These are phyloP conservation scores for Solanum boliviense DNA, from an alignment of 257 asterid genomes.

Conservation along the genomic window DNA sequence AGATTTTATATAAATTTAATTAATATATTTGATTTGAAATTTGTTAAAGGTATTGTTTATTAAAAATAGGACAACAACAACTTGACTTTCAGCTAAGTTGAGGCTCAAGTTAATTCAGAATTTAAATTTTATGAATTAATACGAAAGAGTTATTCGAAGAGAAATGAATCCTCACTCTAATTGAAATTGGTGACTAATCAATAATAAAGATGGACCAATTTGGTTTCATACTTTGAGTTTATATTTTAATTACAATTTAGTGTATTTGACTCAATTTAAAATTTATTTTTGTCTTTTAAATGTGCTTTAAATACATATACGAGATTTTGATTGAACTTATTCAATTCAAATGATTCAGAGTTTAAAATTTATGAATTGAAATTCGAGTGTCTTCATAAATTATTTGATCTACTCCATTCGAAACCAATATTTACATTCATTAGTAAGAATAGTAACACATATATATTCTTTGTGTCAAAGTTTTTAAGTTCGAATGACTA, in stretches of 20 bases:
- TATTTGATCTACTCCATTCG: no score
- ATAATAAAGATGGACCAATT: not conserved
- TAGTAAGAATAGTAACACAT: not conserved
- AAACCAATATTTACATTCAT: not conserved
- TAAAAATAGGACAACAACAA: not conserved
- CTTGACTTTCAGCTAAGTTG: not conserved
- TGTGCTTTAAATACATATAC: no score
- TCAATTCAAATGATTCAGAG: no score
- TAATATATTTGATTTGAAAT: not conserved
- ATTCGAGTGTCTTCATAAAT: no score
- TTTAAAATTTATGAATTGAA: no score
- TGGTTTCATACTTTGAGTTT: not conserved
- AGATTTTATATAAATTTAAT: not conserved
- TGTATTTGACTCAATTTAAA: not conserved
- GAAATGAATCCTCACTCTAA: not conserved
- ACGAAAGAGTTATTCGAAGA: not conserved
- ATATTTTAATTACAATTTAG: no score
- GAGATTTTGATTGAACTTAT: not conserved
- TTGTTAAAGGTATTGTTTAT: not conserved
- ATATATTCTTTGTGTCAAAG: not conserved
- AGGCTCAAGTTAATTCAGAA: not conserved
- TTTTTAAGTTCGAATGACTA: not conserved
- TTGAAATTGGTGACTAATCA: not conserved
- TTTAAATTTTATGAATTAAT: not conserved
- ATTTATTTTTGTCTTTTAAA: not conserved